Evolutionary conservation across 2,329 filamentous ascomycete genomes (phyloP), one percentile per base, ranked within the genome.

Genomic region (Neurospora sp.): DNA sequence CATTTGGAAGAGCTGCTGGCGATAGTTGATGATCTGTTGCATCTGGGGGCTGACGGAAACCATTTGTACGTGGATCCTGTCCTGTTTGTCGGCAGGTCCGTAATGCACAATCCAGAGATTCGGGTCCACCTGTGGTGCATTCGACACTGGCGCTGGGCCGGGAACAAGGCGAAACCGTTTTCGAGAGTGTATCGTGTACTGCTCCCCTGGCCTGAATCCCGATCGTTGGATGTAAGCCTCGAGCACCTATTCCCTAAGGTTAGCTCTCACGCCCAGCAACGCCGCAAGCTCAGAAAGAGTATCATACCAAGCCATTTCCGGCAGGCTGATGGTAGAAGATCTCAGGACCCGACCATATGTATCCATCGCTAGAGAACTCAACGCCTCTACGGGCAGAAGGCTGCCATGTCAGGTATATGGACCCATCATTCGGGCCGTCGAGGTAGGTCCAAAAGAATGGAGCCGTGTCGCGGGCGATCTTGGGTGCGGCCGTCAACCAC

Each of bases 401-500:
- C 79, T 97, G 93, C 95, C 95, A 98, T 68, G 91, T 91, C 73
- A 98, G 84, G 78, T 96, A 87, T 66, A 97, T 87, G 9, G 90
- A 91, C 70, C 93, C 93, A 80, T 97, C 93, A 68, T 86, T 86
- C 11, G 95, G 95, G 68, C 89, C 87, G 76, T 96, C 89, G 70
- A 98, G 87, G 79, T 95, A 97, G 66, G 91, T 94, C 95, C 95
- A 99, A 81, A 91, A 92, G 85, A 99, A 94, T 2, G 95, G 89
- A 67, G 93, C 90, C 73, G 90, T 85, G 77, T 96, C 91, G 79
- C 93, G 92, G 75, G 94, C 91, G 72, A 97, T 91, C 77, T 92
- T 91, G 9, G 94, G 93, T 46, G 93, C 94, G 76, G 90, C 88
- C 77, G 94, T 85, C 72, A 98, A 87, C 85, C 93, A 95, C 77